Base-by-base conservation (phyloP, 305 asterid species). In the Fraxinus angustifolia region DNA sequence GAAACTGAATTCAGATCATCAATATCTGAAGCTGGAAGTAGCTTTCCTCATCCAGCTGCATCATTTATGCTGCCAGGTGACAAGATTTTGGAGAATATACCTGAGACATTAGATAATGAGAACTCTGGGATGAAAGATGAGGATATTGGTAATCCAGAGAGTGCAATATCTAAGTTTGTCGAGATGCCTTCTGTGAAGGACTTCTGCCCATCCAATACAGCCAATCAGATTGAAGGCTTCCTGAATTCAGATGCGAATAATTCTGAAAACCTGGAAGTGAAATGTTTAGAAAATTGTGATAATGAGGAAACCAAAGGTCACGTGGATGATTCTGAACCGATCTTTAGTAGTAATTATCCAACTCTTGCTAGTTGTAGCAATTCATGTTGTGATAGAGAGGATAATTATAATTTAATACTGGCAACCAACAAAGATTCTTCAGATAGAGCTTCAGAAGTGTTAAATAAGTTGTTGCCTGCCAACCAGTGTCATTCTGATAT, bases 141-240 rank as follows among this genome's bases (percentile, higher is more conserved):
- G 76, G 90, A 88, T 81, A 83, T 90, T 82, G 90, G 90, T 84
- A 90, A 91, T 87, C 95, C 91, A 31, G 90, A 93, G 81, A 89
- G 92, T 78, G 90, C 91, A 53, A 85, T 91, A 31, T 88, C 92
- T 23, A 87, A 90, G 83, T 89, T 86, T 81, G 81, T 83, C 71
- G 91, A 90, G 81, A 75, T 56, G 74, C 86, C 87, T 34, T 77
- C 87, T 83, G 83, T 83, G 58, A 88, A 87, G 82, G 90, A 71
- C 78, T 78, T 26, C 40, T 73, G 82, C 28, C 82, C 84, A 62
- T 79, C 87, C 70, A 86, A 77, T 76, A 68, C 82, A 33, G 85
- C 83, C 62, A 84, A 76, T 82, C 80, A 81, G 81, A 80, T 50
- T 73, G 88, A 86, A 76, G 81, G 80, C 68, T 31, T 78, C 11